Evolutionary conservation across 2,329 filamentous ascomycete genomes (phyloP).

Genomic region (Paracamarosporium sp.): DNA sequence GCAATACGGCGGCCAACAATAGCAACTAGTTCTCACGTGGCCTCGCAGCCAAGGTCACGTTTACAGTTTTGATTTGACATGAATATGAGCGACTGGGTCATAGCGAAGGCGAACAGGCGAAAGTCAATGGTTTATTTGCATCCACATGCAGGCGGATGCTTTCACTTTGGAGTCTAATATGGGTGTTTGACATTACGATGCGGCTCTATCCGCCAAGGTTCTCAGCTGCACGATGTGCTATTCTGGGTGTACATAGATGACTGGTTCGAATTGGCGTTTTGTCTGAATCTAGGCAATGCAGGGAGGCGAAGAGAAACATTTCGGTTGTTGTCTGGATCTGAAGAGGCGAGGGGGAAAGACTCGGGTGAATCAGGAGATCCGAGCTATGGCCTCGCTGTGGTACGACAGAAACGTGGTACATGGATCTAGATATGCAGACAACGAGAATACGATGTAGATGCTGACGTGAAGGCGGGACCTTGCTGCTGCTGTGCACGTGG

Average conservation of each 20-base stretch:
- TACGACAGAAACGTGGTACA: neutral
- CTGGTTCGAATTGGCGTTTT: no score
- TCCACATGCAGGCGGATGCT: neutral
- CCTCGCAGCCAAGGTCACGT: neutral
- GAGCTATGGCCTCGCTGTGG: neutral
- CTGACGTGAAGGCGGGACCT: no score
- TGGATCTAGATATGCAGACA: neutral
- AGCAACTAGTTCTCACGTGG: neutral
- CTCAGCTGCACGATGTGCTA: neutral
- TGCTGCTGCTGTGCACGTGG: neutral
- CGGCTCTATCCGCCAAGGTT: neutral
- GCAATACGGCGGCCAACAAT: conserved; percentile 2
- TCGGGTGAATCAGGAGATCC: neutral
- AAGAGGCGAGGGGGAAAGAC: neutral
- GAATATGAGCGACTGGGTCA: neutral
- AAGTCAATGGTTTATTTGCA: neutral
- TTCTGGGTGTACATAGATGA: neutral
- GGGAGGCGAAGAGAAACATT: neutral
- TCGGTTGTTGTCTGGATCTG: neutral
- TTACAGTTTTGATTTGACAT: neutral
- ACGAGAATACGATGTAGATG: neutral
- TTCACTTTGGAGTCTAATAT: neutral
- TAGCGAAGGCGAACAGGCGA: conserved; percentile 1
- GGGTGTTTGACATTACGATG: neutral
- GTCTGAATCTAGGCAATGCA: neutral